Base-by-base conservation (phyloP, 805 yeast genomes). In the Candida silvicultrix region DNA sequence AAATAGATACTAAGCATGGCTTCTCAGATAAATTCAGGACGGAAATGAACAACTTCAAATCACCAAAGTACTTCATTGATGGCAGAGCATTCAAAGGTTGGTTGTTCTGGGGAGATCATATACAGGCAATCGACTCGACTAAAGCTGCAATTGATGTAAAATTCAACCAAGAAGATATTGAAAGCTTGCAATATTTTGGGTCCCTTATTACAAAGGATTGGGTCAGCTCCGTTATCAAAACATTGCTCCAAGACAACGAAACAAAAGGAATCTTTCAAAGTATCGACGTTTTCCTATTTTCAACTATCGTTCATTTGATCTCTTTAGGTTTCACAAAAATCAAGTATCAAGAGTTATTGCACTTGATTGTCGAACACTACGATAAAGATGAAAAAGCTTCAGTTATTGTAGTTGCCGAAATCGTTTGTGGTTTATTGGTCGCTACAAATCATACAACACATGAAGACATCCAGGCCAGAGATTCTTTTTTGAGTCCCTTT, bases 321-420 rank as follows among this genome's bases (percentile, higher is more conserved):
- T 65, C 77, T 5, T 68, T 71, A 43, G 78, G 66, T 15, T 66
- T 70, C 10, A 63, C 75, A 4, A 52, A 65, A 3, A 52, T 85
- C 16, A 52, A 67, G 0, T 70, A 79, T 44, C 68, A 67, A 1
- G 87, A 86, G 7, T 55, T 86, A 9, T 57, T 84, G 21, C 72
- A 67, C 0, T 52, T 81, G 1, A 65, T 85, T 18, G 65, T 66
- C 6, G 70, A 67, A 5, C 59, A 74, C 8, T 87, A 83, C 56
- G 76, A 77, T 14, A 70, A 73, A 25, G 82, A 80, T 47, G 96
- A 89, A 47, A 85, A 83, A 54, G 78, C 88, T 15, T 69, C 85
- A 2, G 95, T 90, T 59, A 80, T 94, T 25, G 81, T 84, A 11
- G 70, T 76, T 1, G 78, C 88, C 46, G 97, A 90, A 60, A 60